Conservation (phyloP, 1,139 yeast genomes). For the Yamadazyma songkhlaensis region DNA sequence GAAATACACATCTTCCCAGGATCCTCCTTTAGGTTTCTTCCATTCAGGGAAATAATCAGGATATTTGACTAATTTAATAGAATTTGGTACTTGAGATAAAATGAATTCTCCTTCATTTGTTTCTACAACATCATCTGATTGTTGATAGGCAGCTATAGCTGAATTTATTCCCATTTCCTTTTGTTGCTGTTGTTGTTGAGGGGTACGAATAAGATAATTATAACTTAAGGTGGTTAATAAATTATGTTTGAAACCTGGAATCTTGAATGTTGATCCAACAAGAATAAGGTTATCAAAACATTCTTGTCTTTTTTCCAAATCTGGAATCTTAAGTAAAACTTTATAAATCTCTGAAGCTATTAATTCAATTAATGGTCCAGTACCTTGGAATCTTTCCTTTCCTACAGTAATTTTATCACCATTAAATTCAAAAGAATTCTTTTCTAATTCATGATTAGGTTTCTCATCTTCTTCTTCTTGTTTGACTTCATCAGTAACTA, state of each 20-base stretch:
- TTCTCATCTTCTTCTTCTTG: conserved; percentile 30
- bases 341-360: conserved; percentile 56
- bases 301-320: conserved; percentile 71
- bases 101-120: conserved; percentile 24
- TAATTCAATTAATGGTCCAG: conserved; percentile 52
- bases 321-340: conserved; percentile 56
- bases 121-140: conserved; percentile 32
- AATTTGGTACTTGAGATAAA: conserved; percentile 69
- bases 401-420: conserved; percentile 61
- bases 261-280: conserved; percentile 71
- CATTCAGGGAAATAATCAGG: conserved; percentile 96
- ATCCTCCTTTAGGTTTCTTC: conserved; percentile 74
- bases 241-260: conserved; percentile 76
- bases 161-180: conserved; percentile 34
- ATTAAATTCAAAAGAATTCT: conserved; percentile 62
- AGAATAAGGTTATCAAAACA: conserved; percentile 83
- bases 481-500: conserved; percentile 57
- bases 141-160: conserved; percentile 46
- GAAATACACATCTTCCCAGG: conserved; percentile 68
- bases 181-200: conserved; percentile 27
- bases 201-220: conserved; percentile 49
- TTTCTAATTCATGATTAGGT: conserved; percentile 60
- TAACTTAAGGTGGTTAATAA: conserved; percentile 57
- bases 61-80: conserved; percentile 63
- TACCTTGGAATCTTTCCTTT: conserved; percentile 83